A percentile compares a stretch with the other conserved stretches of the same genome.
Evolutionary conservation across 2,329 filamentous ascomycete genomes (phyloP).

Genomic region (Fusarium aywerte): DNA sequence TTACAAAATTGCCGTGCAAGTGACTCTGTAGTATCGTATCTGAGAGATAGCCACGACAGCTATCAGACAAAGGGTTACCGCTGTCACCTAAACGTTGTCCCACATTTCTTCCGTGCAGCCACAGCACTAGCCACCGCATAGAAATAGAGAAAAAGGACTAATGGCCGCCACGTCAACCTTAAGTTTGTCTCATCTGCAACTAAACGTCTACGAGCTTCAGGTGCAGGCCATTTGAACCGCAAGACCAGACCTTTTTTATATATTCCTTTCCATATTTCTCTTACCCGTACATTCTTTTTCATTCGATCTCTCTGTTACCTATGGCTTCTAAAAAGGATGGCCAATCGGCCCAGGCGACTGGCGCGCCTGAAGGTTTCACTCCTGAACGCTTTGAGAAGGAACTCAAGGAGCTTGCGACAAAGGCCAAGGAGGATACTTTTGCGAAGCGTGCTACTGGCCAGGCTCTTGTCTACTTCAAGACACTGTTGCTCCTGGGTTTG

Average conservation of each 20-base stretch:
- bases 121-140: conserved; percentile 39
- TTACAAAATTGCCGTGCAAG: background rate
- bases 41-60: background rate
- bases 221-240: conserved; percentile 49
- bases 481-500: conserved; percentile 47
- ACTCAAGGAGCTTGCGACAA: conserved; percentile 61
- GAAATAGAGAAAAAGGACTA: conserved; percentile 25
- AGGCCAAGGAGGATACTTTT: conserved; percentile 51
- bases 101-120: conserved; percentile 23
- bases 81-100: background rate
- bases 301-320: background rate
- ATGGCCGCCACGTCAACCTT: conserved; percentile 41
- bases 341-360: conserved; percentile 36
- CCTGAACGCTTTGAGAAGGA: conserved; percentile 66
- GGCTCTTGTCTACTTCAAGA: conserved; percentile 52
- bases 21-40: background rate
- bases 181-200: conserved; percentile 33
- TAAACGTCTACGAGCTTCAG: conserved; percentile 45
- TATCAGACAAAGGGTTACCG: background rate
- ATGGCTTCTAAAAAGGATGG: conserved; percentile 41
- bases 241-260: conserved; percentile 2
- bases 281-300: conserved; percentile 19
- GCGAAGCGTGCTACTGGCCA: conserved; percentile 53
- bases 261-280: conserved; percentile 3
- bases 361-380: conserved; percentile 53